Evolutionary conservation across 129 eudicot species (phyloP), one percentile per base, ranked within the genome.

Genomic region (Tanacetum coccineum): DNA sequence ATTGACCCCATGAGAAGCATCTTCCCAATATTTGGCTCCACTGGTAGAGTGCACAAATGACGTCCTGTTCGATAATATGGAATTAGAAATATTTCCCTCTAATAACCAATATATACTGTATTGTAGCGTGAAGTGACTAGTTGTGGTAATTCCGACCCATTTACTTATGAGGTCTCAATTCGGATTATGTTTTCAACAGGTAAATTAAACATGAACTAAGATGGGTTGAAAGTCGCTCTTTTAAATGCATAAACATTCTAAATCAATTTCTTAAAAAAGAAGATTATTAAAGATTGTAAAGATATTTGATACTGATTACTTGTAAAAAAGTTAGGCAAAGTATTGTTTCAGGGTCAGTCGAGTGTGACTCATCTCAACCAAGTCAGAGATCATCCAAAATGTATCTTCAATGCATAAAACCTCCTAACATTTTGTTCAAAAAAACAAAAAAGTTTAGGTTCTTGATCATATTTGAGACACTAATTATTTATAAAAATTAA

Each of bases 1-100:
- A 93, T 86, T 12, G 95, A 84, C 51, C 99, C 99, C 96, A 93
- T 86, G 20, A 93, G 92, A 79, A 93, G 99, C 99, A 93, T 93
- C 71, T 93, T 93, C 66, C 99, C 99, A 9, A 93, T 93, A 70
- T 84, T 86, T 46, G 99, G 99, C 71, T 93, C 99, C 87, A 93
- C 81, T 46, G 99, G 99, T 56, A 93, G 80, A 74, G 95, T 82
- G 83, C 99, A 86, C 42, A 93, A 76, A 75, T 93, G 99, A 5
- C 95, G 85, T 17, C 99, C 98, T 91, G 90, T 58, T 54, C 64
- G 55, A 77, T 44, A 0, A 70, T 28, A 68, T 13, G 21, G 20
- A 26, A 17, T 51, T 10, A 20, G 9, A 70, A 9, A 36, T 22
- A 22, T 5, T 46, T 36, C 40, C 6, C 9, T 5, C 40, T 51